These are phyloP conservation scores for Dentipellis sp. DNA, from an alignment of 768 basidiomycete species.

Conservation along the genomic window DNA sequence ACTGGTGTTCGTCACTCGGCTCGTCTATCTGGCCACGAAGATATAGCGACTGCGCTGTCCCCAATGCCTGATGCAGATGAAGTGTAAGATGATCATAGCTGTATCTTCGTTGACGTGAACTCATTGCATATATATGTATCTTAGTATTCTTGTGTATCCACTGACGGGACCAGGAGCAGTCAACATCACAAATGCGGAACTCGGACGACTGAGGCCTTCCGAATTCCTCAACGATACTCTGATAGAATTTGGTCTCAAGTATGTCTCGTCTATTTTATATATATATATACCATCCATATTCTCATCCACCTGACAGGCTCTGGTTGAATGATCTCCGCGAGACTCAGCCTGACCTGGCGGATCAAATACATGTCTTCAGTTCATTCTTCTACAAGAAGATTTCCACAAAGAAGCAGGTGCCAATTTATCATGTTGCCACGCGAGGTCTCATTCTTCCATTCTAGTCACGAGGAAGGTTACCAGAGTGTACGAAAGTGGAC, in stretches of 20 bases:
- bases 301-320: slow-evolving; percentile 34
- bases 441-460: not conserved
- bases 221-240: slow-evolving; percentile 95
- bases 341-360: slow-evolving; percentile 49
- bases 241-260: slow-evolving; percentile 96
- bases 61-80: slow-evolving; percentile 12
- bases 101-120: slow-evolving; percentile 58
- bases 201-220: slow-evolving; percentile 60
- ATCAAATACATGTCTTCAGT: slow-evolving; percentile 84
- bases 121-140: slow-evolving; percentile 20
- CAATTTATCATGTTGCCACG: not conserved
- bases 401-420: slow-evolving; percentile 51
- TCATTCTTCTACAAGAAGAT: slow-evolving; percentile 98
- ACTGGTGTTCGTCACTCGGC: slow-evolving; percentile 8
- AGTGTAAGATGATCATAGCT: slow-evolving; percentile 41
- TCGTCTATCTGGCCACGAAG: slow-evolving; percentile 8
- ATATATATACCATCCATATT: not conserved
- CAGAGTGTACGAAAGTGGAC: slow-evolving; percentile 92
- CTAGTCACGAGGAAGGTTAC: slow-evolving; percentile 57
- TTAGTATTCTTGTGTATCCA: slow-evolving; percentile 70
- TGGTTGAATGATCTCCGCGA: slow-evolving; percentile 56
- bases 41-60: not conserved
- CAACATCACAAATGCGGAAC: slow-evolving; percentile 73
- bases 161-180: slow-evolving; percentile 58
- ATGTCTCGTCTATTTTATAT: slow-evolving; percentile 19